These are phyloP conservation scores for Colletotrichum musicola DNA, from an alignment of 2,329 filamentous ascomycete genomes.

Conservation along the genomic window DNA sequence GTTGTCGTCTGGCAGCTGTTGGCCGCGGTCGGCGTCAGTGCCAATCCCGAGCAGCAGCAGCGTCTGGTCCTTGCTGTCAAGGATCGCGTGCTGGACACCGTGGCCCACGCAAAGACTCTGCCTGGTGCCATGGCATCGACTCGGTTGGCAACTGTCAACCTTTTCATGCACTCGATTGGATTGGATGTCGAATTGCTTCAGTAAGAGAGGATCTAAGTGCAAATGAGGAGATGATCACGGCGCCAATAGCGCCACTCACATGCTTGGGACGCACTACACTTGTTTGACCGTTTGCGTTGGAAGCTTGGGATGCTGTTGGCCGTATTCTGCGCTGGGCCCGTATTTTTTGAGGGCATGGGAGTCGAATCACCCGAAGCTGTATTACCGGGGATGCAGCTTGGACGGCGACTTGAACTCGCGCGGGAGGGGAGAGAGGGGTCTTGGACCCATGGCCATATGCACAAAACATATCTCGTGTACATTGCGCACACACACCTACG, in stretches of 20 bases:
- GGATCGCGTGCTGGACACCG: constrained; percentile 97
- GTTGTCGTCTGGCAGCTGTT: constrained; percentile 99
- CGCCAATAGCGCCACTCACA: constrained; percentile 7
- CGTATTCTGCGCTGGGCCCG: constrained; percentile 23
- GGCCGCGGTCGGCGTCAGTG: constrained; percentile 93
- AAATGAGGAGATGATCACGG: constrained; percentile 13
- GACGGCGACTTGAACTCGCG: constrained; percentile 15
- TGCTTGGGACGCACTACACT: constrained; percentile 9
- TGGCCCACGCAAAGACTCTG: constrained; percentile 87
- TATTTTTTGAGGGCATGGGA: constrained; percentile 31
- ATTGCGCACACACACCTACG: constrained; percentile 26
- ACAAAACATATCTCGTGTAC: constrained; percentile 38
- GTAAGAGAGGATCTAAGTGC: constrained; percentile 42
- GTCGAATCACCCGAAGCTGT: constrained; percentile 23
- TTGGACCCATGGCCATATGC: constrained; percentile 31
- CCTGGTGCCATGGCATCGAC: constrained; percentile 87
- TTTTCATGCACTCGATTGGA: constrained; percentile 99
- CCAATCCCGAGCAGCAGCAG: constrained; percentile 94
- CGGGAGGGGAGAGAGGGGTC: not conserved
- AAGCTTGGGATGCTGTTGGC: constrained; percentile 21
- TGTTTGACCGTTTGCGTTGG: constrained; percentile 24
- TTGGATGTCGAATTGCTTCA: constrained; percentile 86
- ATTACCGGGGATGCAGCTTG: constrained; percentile 34
- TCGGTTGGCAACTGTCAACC: constrained; percentile 90
- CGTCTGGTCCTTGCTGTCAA: constrained; percentile 95